Conservation (phyloP, 371 early-diverging fungal species). For the Haplosporangium sp. region DNA sequence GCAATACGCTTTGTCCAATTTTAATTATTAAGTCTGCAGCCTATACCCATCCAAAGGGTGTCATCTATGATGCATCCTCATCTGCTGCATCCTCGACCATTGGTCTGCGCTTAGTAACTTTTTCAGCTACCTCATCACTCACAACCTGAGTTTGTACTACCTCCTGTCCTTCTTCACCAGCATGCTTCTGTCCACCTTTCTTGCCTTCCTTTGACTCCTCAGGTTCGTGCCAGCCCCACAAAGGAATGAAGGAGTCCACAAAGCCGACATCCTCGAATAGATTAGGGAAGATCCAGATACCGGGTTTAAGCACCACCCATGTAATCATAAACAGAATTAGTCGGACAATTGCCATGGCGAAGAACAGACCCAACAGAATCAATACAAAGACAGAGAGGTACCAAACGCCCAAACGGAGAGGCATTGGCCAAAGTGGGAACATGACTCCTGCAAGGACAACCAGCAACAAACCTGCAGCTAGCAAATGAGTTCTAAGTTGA, state of each 20-base stretch:
- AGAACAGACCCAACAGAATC: constrained; percentile 92
- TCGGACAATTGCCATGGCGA: constrained; percentile 91
- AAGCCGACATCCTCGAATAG: constrained; percentile 99
- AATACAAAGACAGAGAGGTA: constrained; percentile 87
- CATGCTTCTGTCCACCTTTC: constrained; percentile 13
- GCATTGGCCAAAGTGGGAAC: constrained; percentile 98
- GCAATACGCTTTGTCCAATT: constrained; percentile 2
- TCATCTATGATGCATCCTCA: constrained; percentile 18
- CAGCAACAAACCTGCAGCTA: constrained; percentile 81
- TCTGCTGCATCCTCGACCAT: constrained; percentile 51
- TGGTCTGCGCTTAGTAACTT: constrained; percentile 32
- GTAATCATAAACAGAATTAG: constrained; percentile 90
- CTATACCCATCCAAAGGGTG: background rate
- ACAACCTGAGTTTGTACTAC: constrained; percentile 34
- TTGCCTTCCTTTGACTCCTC: constrained; percentile 43
- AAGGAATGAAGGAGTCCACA: constrained; percentile 97
- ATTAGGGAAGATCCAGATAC: constrained; percentile 99
- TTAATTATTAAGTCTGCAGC: background rate
- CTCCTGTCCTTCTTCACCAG: constrained; percentile 39
- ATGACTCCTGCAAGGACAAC: constrained; percentile 92
- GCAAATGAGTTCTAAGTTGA: constrained; percentile 75
- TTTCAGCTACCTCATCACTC: constrained; percentile 38
- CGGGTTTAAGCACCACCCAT: constrained; percentile 81
- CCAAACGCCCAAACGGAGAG: constrained; percentile 88
- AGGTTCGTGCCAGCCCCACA: constrained; percentile 92